Base-by-base conservation (phyloP, 2,329 filamentous ascomycete species). In the Drechslerella dactyloides region DNA sequence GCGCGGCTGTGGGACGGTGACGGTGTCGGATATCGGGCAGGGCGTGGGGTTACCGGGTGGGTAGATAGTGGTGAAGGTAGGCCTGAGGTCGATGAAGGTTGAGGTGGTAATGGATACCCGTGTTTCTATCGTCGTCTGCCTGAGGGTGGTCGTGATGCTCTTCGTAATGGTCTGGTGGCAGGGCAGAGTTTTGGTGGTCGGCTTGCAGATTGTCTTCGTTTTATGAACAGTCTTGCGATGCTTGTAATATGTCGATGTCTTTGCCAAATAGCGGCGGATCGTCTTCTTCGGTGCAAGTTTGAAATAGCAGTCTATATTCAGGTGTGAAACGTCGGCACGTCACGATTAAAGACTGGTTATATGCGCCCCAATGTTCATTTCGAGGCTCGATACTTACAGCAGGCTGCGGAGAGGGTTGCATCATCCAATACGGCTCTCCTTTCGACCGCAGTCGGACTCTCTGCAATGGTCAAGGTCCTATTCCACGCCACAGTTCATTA, bases 31-130 rank as follows among this genome's bases (percentile, higher is more conserved):
- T 4, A 15, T 6, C 4, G 40, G 40, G 40, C 40, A 44, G 40
- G 5, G 40, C 5, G 13, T 44, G 3, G 40, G 17, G 40, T 15
- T 15, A 3, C 5, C 5, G 0, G 83, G 87, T 52, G 85, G 88
- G 74, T 82, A 81, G 62, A 82, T 87, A 46, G 87, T 82, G 1
- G 78, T 89, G n/a, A 80, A 89, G 8, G 79, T 89, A 1, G 87
- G 87, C 0, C 79, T 89, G 7, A 87, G 87, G 0, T 76, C 89
- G 64, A 80, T 81, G 33, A 84, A 81, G 70, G 78, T 82, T 1
- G 82, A 84, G 48, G 80, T 81, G 3, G 81, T 82, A 30, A 82
- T 85, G 13, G 84, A 86, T 57, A 81, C 27, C 8, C 8, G 4
- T 33, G 4, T 33, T 8, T 4, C 27, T 33, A 8, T 33, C 4